Percentiles rank a stretch among this genome's conserved stretches.
Conservation (phyloP, 228 moss, liverwort and hornwort genomes). For the Sphagnum magellanicum region DNA sequence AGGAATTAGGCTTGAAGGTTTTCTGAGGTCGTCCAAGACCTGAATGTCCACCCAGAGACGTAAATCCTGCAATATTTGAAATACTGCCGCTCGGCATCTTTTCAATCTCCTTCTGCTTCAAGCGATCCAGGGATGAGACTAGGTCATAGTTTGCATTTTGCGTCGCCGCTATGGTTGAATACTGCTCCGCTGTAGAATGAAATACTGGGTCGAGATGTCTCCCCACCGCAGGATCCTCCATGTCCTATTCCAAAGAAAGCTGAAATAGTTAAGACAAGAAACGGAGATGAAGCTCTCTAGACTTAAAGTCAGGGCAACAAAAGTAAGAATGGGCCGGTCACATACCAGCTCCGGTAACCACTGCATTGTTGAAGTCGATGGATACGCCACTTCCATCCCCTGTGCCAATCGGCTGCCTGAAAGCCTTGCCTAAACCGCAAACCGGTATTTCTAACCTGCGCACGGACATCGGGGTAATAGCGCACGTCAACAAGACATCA, state of each 20-base stretch:
- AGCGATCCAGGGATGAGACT: constrained; percentile 16
- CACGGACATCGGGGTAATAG: neutral
- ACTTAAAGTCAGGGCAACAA: neutral
- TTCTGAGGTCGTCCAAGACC: constrained; percentile 57
- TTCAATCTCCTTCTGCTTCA: constrained; percentile 41
- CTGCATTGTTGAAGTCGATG: constrained; percentile 54
- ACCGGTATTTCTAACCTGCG: neutral
- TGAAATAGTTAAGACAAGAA: neutral
- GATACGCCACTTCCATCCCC: constrained; percentile 40
- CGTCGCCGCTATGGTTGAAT: constrained; percentile 8
- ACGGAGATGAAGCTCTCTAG: neutral
- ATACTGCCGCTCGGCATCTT: constrained; percentile 3
- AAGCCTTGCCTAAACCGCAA: neutral
- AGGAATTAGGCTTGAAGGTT: constrained; percentile 39
- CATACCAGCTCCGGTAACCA: constrained; percentile 86
- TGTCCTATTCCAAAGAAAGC: constrained; percentile 26
- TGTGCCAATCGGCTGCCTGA: neutral
- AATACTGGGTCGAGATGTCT: constrained; percentile 71
- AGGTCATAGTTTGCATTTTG: constrained; percentile 22
- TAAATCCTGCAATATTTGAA: constrained; percentile 17
- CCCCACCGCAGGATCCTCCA: constrained; percentile 64
- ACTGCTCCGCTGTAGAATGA: constrained; percentile 23
- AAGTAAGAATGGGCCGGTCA: neutral
- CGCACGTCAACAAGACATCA: neutral
- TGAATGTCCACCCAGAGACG: constrained; percentile 39